phyloP scores from a whole-genome alignment of 768 basidiomycete species.

The Leucocoprinus sp. region DNA sequence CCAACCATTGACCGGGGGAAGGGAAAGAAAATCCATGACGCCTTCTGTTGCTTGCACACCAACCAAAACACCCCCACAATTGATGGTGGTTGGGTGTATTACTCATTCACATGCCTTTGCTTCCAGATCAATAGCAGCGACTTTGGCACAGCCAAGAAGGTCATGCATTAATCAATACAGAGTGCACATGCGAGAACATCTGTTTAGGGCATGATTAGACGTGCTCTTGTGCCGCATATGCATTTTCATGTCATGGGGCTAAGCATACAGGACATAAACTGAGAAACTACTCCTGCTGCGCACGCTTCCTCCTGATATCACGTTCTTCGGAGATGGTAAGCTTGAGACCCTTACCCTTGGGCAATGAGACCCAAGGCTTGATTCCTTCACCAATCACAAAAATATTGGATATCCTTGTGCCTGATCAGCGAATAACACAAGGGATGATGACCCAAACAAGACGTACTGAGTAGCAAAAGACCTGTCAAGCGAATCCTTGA shows the following conservation, averaged over 20 bases:
- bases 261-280: conserved; percentile 35
- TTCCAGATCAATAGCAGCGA: too few relatives aligned
- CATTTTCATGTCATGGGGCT: conserved; percentile 19
- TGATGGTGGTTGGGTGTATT: too few relatives aligned
- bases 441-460: background rate
- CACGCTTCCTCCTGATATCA: conserved; percentile 81
- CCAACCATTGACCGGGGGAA: too few relatives aligned
- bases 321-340: conserved; percentile 96
- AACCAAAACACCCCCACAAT: too few relatives aligned
- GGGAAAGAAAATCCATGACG: too few relatives aligned
- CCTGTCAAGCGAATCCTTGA: conserved; percentile 90
- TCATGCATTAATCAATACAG: too few relatives aligned
- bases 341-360: conserved; percentile 96
- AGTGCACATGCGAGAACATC: too few relatives aligned
- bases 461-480: conserved; percentile 95
- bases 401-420: conserved; percentile 84
- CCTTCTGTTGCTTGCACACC: too few relatives aligned
- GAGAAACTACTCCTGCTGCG: conserved; percentile 48
- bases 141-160: too few relatives aligned
- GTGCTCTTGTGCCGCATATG: conserved; percentile 23
- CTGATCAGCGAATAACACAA: conserved; percentile 1
- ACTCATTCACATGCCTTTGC: too few relatives aligned
- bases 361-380: conserved; percentile 96
- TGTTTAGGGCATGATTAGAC: conserved; percentile 11
- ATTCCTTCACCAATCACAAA: conserved; percentile 94